A percentile compares a stretch with the other conserved stretches of the same genome.
These are phyloP conservation scores for Chrysosporium queenslandicum DNA, from an alignment of 2,329 filamentous ascomycete species.

Conservation along the genomic window DNA sequence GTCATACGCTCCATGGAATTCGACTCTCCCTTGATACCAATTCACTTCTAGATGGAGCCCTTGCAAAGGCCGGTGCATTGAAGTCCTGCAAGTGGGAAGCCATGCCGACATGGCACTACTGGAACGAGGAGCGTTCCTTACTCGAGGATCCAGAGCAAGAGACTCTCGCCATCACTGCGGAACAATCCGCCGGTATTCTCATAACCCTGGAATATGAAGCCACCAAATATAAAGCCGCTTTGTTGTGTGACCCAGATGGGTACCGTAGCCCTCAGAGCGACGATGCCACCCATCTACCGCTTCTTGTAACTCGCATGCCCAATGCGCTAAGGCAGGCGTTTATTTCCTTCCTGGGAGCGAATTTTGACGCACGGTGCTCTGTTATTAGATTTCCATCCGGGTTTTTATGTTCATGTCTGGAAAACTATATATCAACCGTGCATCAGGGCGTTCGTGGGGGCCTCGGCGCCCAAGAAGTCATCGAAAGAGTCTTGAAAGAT, in stretches of 20 bases:
- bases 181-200: slow-evolving; percentile 37
- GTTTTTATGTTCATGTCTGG: slow-evolving; percentile 39
- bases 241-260: slow-evolving; percentile 31
- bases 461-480: slow-evolving; percentile 7
- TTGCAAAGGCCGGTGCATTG: slow-evolving; percentile 40
- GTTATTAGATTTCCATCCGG: slow-evolving; percentile 36
- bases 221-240: slow-evolving; percentile 41
- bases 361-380: slow-evolving; percentile 43
- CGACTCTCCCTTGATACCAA: neutral
- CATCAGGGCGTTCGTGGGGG: neutral
- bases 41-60: slow-evolving; percentile 28
- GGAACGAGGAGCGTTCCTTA: slow-evolving; percentile 21
- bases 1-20: slow-evolving; percentile 40
- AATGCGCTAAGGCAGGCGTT: slow-evolving; percentile 41
- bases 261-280: slow-evolving; percentile 15
- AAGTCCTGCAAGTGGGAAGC: slow-evolving; percentile 39
- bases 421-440: slow-evolving; percentile 28
- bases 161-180: slow-evolving; percentile 17
- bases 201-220: slow-evolving; percentile 44
- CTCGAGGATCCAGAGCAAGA: slow-evolving; percentile 21
- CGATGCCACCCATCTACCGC: slow-evolving; percentile 40
- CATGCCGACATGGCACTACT: slow-evolving; percentile 27
- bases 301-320: slow-evolving; percentile 44
- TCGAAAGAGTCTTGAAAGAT: slow-evolving; percentile 31
- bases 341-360: slow-evolving; percentile 40